phyloP scores from a whole-genome alignment of 768 basidiomycete genomes.

The Mycena leptocephala region DNA sequence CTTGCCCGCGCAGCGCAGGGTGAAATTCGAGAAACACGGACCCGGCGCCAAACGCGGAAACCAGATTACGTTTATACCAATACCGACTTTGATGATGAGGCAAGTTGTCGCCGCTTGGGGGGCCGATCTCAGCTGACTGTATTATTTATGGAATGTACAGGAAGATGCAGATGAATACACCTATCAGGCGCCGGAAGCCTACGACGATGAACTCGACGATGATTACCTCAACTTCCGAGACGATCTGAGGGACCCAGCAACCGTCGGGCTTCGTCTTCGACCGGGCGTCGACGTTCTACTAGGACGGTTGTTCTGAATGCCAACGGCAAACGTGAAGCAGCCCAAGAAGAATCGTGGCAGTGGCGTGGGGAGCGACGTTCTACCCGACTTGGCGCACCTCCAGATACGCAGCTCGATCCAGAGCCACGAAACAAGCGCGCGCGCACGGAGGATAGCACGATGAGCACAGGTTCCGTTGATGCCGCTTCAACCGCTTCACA shows the following conservation, averaged over 20 bases:
- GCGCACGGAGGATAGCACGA: conserved; percentile 83
- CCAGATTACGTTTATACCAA: conserved; percentile 89
- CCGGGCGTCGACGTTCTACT: conserved; percentile 68
- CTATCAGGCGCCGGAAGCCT: conserved; percentile 76
- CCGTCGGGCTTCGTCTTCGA: conserved; percentile 50
- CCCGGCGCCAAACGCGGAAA: conserved; percentile 78
- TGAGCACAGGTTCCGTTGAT: conserved; percentile 70
- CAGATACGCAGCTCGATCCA: conserved; percentile 66
- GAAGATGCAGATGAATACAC: conserved; percentile 81
- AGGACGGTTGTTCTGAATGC: conserved; percentile 64
- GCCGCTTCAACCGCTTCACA: conserved; percentile 50
- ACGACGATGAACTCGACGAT: conserved; percentile 77
- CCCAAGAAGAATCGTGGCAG: conserved; percentile 68
- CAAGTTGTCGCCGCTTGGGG: conserved; percentile 55
- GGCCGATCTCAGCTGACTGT: conserved; percentile 40
- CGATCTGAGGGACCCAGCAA: conserved; percentile 60
- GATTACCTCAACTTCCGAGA: conserved; percentile 61
- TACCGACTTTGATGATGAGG: conserved; percentile 73
- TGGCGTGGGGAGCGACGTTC: conserved; percentile 89
- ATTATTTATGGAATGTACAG: conserved; percentile 53
- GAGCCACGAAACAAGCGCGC: conserved; percentile 77
- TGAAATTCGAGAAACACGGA: conserved; percentile 86
- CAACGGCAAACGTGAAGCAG: conserved; percentile 68
- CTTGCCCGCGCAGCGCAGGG: conserved; percentile 71
- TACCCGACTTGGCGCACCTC: conserved; percentile 71